phyloP scores from a whole-genome alignment of 495 filamentous ascomycete species.

The Pyrenula massariospora region DNA sequence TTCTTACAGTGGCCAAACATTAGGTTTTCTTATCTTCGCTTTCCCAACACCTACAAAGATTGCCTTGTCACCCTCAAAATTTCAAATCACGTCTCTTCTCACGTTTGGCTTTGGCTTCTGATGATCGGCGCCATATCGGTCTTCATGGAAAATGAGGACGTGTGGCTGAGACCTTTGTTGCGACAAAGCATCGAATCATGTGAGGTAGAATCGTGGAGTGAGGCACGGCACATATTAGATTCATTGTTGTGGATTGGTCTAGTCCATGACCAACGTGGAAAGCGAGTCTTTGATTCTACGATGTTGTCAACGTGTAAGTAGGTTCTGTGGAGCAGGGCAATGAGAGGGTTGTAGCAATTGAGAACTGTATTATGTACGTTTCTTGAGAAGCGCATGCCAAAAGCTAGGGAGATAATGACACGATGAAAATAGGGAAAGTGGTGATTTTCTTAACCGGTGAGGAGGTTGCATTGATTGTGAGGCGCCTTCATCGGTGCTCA shows the following conservation, averaged over 20 bases:
- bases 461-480: too few relatives aligned
- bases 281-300: neutral
- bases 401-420: too few relatives aligned
- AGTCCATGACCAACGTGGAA: constrained; percentile 19
- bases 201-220: constrained; percentile 12
- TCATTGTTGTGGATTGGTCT: constrained; percentile 22
- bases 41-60: constrained; percentile 12
- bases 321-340: too few relatives aligned
- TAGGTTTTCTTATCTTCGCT: constrained; percentile 11
- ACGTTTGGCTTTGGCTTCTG: constrained; percentile 22
- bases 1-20: constrained; percentile 27
- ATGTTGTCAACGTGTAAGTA: too few relatives aligned
- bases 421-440: too few relatives aligned
- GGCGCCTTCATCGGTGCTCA: too few relatives aligned
- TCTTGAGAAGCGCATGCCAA: too few relatives aligned
- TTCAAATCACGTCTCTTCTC: constrained; percentile 1
- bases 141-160: constrained; percentile 12
- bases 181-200: constrained; percentile 7
- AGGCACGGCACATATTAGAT: constrained; percentile 13
- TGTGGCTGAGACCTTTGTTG: constrained; percentile 16
- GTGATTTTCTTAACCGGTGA: too few relatives aligned
- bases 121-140: constrained; percentile 21
- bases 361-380: too few relatives aligned
- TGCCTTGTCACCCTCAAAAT: constrained; percentile 1
- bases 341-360: too few relatives aligned